Base-by-base conservation (phyloP, 371 early-diverging fungal species). In the Apophysomyces trapeziformis region DNA sequence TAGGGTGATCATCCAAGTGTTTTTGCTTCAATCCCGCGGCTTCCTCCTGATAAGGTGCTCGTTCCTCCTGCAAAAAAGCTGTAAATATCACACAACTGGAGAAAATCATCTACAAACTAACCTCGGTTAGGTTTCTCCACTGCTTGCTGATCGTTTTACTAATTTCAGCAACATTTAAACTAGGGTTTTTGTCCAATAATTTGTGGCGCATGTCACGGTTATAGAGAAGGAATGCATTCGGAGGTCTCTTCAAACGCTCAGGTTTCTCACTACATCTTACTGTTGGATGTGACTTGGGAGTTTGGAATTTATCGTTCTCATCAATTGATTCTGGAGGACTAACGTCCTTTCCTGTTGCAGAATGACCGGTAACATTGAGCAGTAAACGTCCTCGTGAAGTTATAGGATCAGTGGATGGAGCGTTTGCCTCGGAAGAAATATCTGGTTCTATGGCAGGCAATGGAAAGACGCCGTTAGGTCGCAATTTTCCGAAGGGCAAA, bases 171-270 rank as follows among this genome's bases (percentile, higher is more conserved):
- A 86, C 85, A 0, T 79, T 75, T 61, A 86, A 60, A 36, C 86
- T 84, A 37, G 84, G 85, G 58, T 85, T 81, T 18, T 74, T 72
- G 32, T 82, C 76, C 38, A 86, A 68, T 36, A 89, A 66, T 67
- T 85, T 77, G 54, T 80, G 85, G n/a, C 90, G 83, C 77, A 85
- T 82, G 58, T 87, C 87, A 43, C 84, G 73, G 65, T 88, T 90
- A 50, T 86, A 90, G 14, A 90, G 69, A 43, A 89, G 63, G 65
- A 86, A 89, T 4, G 89, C 88, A 67, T 89, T 89, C 50, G 87
- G 87, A 13, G 90, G 87, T n/a, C 89, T 78, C 69, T 86, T 87
- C 38, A 87, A 65, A 35, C 82, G 76, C 32, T 70, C 62, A 1
- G 70, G 66, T 26, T 57, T 44, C 8, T 54, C 46, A 4, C 39